Base-by-base conservation (phyloP, 2,329 filamentous ascomycete genomes). In the Leptographium lundbergii region DNA sequence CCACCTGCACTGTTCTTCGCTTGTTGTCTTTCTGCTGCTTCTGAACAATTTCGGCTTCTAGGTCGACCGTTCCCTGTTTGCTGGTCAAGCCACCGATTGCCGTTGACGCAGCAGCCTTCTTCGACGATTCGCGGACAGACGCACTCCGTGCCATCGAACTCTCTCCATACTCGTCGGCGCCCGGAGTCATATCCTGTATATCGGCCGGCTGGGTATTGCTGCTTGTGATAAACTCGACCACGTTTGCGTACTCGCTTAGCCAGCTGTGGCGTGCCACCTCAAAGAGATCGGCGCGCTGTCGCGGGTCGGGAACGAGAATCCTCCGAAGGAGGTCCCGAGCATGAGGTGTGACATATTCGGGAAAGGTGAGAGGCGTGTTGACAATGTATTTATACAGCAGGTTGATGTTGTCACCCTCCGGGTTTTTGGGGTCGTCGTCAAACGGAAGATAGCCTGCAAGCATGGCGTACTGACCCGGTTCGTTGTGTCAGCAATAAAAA, bases 351-450 rank as follows among this genome's bases (percentile, higher is more conserved):
- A 99, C 94, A 70, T 97, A 97, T 84, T 99, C 94, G 62, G 94
- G 94, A 71, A 99, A 99, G 4, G 92, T 97, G 50, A 99, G 81
- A 42, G 92, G 91, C 1, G 94, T 99, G 59, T 90, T 95, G 61
- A 96, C 92, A 66, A 99, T 99, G 74, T 99, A 99, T 75, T 97
- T 97, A 81, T 99, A 99, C 32, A 99, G 79, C 13, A 99, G 81
- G 71, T 99, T 99, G 76, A 99, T 99, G 70, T 99, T 99, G 72
- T 99, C 94, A 65, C 94, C 94, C 73, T 99, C 94, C 2, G 94
- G 94, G 69, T 99, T 99, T 53, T 91, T 94, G 63, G 94, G 94
- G 68, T 99, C 94, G 70, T 99, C 94, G 67, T 99, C 94, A 68
- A 99, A 99, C 3, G 94, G 94, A 14, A 99, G 79, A 71, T 99